A percentile compares a stretch with the other conserved stretches of the same genome.
Conservation (phyloP, 2,329 filamentous ascomycete species). For the Xylaria sp. region DNA sequence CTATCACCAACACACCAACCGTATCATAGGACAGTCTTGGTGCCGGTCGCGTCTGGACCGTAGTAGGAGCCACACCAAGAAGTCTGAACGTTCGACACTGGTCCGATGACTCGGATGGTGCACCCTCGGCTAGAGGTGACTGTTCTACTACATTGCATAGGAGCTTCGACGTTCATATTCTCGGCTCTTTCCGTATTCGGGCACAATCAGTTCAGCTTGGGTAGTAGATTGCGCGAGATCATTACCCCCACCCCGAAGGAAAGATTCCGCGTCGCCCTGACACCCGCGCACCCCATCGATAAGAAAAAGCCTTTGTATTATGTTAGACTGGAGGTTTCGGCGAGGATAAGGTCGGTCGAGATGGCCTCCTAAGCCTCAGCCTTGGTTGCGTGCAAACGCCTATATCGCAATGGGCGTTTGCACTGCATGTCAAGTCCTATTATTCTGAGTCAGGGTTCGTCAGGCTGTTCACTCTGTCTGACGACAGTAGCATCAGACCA, state of each 20-base stretch:
- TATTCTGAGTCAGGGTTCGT: slow-evolving; percentile 10
- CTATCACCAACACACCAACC: background rate
- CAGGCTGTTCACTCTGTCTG: slow-evolving; percentile 4
- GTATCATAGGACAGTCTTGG: background rate
- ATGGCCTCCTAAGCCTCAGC: background rate
- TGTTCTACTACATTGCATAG: background rate
- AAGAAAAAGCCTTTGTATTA: background rate
- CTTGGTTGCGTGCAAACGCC: background rate
- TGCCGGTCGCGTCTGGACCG: slow-evolving; percentile 18
- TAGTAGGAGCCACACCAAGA: slow-evolving; percentile 5
- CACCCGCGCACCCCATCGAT: background rate
- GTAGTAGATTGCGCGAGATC: background rate
- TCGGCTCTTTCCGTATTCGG: slow-evolving; percentile 24
- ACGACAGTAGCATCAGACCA: slow-evolving; percentile 18
- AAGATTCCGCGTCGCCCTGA: slow-evolving; percentile 4
- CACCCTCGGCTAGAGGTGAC: slow-evolving; percentile 6
- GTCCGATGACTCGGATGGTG: slow-evolving; percentile 23
- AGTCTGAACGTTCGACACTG: slow-evolving; percentile 27
- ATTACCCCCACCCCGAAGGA: background rate
- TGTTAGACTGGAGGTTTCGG: slow-evolving; percentile 1
- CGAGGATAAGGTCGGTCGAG: background rate
- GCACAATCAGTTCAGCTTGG: background rate
- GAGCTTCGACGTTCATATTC: background rate
- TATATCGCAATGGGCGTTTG: background rate
- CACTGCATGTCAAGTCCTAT: slow-evolving; percentile 45